Conservation (phyloP, 768 basidiomycete species). For the Kondoa malvinella region DNA sequence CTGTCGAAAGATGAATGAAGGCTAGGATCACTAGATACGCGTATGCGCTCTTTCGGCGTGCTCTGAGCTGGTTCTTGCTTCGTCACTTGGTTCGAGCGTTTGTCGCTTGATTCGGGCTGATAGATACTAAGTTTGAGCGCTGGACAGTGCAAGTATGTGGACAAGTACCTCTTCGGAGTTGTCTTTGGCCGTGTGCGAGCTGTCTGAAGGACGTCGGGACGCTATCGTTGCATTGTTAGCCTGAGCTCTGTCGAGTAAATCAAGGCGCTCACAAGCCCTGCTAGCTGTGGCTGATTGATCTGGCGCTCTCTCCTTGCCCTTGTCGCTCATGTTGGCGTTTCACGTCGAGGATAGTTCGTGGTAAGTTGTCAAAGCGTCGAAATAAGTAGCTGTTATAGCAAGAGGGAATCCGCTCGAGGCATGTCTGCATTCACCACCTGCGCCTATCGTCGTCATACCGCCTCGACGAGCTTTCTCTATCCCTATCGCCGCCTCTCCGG, state of each 20-base stretch:
- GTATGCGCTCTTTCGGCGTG: neutral
- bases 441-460: conserved; percentile 5
- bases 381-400: too few relatives aligned
- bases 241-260: neutral
- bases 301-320: neutral
- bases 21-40: neutral
- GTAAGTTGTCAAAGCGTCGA: too few relatives aligned
- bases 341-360: too few relatives aligned
- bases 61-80: neutral
- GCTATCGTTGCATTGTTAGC: neutral
- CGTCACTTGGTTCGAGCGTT: neutral
- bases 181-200: neutral
- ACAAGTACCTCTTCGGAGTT: neutral
- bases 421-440: too few relatives aligned
- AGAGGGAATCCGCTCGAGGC: too few relatives aligned
- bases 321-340: neutral
- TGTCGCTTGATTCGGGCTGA: neutral
- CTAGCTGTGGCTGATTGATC: neutral
- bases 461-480: conserved; percentile 14
- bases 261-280: neutral
- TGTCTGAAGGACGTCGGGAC: neutral
- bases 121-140: neutral
- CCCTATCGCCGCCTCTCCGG: conserved; percentile 22
- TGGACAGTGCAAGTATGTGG: neutral
- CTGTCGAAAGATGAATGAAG: neutral